Conservation (phyloP, 495 filamentous ascomycete species). For the Choiromyces venosus region DNA sequence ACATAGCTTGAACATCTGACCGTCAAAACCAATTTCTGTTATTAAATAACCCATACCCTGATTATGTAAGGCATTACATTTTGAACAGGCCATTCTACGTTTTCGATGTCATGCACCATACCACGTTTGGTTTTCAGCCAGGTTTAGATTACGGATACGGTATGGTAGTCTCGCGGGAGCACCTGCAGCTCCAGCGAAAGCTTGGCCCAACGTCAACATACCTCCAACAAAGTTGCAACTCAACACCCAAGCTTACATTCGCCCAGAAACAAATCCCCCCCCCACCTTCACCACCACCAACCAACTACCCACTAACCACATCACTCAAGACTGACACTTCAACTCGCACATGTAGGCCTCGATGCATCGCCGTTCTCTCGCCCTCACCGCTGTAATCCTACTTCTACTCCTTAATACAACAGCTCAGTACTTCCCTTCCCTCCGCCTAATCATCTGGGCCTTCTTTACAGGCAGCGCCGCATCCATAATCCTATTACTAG, state of each 20-base stretch:
- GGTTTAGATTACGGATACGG: background rate
- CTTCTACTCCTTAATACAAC: constrained; percentile 20
- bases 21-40: too few relatives aligned
- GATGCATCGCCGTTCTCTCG: constrained; percentile 26
- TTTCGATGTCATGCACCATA: too few relatives aligned
- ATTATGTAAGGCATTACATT: too few relatives aligned
- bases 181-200: background rate
- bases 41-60: too few relatives aligned
- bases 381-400: constrained; percentile 9
- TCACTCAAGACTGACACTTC: background rate
- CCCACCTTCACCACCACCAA: background rate
- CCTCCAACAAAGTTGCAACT: constrained; percentile 8
- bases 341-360: constrained; percentile 28
- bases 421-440: constrained; percentile 30
- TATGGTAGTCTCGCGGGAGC: background rate
- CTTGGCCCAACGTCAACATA: background rate
- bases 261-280: background rate
- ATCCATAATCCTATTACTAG: constrained; percentile 20
- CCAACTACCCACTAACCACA: background rate
- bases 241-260: background rate
- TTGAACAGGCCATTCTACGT: too few relatives aligned
- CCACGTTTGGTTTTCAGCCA: background rate
- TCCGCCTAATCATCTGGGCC: constrained; percentile 40
- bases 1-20: too few relatives aligned
- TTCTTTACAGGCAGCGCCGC: constrained; percentile 34